Evolutionary conservation across 371 early-diverging fungal genomes (phyloP).

Genomic region (Dichotomocladium elegans): DNA sequence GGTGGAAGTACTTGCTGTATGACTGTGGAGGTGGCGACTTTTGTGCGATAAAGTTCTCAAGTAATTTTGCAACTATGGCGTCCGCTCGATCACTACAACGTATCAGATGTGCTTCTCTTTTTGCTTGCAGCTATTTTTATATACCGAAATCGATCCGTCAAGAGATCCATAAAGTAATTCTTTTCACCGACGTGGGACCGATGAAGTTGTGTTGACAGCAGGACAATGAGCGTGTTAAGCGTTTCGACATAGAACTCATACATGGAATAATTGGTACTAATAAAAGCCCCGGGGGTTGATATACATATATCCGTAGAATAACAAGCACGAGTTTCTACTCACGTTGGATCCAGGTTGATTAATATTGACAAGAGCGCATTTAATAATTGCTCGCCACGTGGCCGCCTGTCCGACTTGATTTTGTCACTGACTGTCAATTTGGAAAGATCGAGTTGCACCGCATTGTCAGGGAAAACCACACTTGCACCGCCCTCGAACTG

Average conservation of each 20-base stretch:
- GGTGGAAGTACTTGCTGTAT: conserved; percentile 30
- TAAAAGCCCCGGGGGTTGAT: neutral
- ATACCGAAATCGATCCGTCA: conserved; percentile 53
- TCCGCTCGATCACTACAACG: conserved; percentile 50
- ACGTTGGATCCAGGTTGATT: conserved; percentile 63
- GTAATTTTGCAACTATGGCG: conserved; percentile 50
- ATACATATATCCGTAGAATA: neutral
- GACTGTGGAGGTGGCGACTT: conserved; percentile 52
- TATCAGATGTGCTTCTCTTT: neutral
- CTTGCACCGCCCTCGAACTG: conserved; percentile 57
- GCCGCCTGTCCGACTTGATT: conserved; percentile 31
- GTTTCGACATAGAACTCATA: conserved; percentile 74
- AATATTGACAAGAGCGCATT: conserved; percentile 56
- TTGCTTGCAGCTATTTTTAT: too few relatives aligned
- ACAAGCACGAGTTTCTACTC: neutral
- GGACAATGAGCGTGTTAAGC: conserved; percentile 57
- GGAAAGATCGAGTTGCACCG: conserved; percentile 12
- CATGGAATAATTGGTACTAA: conserved; percentile 49
- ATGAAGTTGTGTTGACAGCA: conserved; percentile 67
- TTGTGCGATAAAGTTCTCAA: conserved; percentile 64
- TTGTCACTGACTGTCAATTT: conserved; percentile 41
- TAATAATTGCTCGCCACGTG: conserved; percentile 56
- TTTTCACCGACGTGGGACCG: conserved; percentile 34
- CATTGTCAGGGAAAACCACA: neutral
- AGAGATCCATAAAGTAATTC: conserved; percentile 63